Evolutionary conservation across 75 land plant genomes (phyloP).

Genomic region (Selaginella moellendorffii): DNA sequence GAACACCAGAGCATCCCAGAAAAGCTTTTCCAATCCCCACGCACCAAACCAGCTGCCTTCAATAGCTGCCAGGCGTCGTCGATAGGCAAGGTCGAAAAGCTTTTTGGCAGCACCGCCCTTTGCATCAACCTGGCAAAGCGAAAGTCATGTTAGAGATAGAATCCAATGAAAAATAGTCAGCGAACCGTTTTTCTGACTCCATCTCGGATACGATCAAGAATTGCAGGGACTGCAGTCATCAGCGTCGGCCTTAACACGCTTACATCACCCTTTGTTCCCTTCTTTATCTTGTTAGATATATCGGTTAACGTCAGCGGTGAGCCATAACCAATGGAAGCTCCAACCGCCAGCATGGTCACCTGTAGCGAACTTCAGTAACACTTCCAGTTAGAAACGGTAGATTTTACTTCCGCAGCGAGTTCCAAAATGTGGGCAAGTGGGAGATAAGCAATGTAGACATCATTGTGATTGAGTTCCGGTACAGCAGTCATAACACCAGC

Average conservation of each 20-base stretch:
- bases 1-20: conserved; percentile 65
- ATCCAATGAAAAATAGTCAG: background rate
- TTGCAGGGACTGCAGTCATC: conserved; percentile 8
- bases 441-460: conserved; percentile 5
- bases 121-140: conserved; percentile 43
- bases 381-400: too few species aligned
- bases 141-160: background rate
- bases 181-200: conserved; percentile 6
- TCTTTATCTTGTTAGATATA: conserved; percentile 5
- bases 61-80: conserved; percentile 49
- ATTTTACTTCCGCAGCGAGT: conserved; percentile 2
- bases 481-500: conserved; percentile 7
- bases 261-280: conserved; percentile 8
- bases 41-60: conserved; percentile 84
- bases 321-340: conserved; percentile 6
- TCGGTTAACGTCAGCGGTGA: conserved; percentile 5
- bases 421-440: conserved; percentile 7
- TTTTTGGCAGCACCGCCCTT: conserved; percentile 62
- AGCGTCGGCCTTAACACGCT: background rate
- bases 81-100: conserved; percentile 58
- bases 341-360: background rate
- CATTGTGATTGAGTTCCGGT: background rate
- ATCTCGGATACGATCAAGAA: conserved; percentile 7
- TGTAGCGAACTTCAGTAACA: background rate
- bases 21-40: conserved; percentile 58